A percentile compares a stretch with the other conserved stretches of the same genome.
Evolutionary conservation across 2,329 filamentous ascomycete species (phyloP).

Genomic region (Paecilomyces dactylethromorphus): DNA sequence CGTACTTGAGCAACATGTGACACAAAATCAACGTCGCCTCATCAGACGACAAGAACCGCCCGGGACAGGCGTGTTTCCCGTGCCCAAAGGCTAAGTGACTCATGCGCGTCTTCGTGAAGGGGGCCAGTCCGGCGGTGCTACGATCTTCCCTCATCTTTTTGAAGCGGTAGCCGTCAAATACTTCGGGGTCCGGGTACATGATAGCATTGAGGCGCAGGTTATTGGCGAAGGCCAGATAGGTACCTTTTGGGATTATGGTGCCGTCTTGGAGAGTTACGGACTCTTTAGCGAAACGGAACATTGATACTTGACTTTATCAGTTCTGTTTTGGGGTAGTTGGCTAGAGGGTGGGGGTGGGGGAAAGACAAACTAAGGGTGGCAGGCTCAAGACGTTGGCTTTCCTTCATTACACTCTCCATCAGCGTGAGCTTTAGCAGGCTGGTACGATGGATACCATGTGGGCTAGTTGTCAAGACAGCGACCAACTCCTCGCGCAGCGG

Average conservation of each 20-base stretch:
- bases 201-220: constrained; percentile 9
- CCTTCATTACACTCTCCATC: constrained; percentile 13
- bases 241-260: constrained; percentile 9
- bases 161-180: constrained; percentile 13
- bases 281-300: constrained; percentile 6
- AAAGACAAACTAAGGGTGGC: constrained; percentile 4
- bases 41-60: constrained; percentile 26
- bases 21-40: constrained; percentile 27
- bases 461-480: constrained; percentile 1
- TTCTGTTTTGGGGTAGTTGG: neutral
- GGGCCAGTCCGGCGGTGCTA: constrained; percentile 4
- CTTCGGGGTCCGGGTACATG: constrained; percentile 10
- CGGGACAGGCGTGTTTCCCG: constrained; percentile 26
- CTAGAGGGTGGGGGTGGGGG: neutral
- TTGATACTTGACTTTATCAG: constrained; percentile 5
- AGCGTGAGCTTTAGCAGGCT: constrained; percentile 13
- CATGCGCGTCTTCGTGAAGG: constrained; percentile 6
- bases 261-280: constrained; percentile 11
- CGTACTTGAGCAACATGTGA: constrained; percentile 26
- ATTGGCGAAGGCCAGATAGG: constrained; percentile 8
- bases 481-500: constrained; percentile 6
- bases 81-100: constrained; percentile 19
- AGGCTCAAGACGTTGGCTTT: constrained; percentile 9
- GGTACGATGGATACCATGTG: constrained; percentile 6
- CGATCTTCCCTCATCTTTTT: constrained; percentile 5